These are phyloP conservation scores for Paramecium biaurelia DNA, from an alignment of 73 alveolate species.

Conservation along the genomic window DNA sequence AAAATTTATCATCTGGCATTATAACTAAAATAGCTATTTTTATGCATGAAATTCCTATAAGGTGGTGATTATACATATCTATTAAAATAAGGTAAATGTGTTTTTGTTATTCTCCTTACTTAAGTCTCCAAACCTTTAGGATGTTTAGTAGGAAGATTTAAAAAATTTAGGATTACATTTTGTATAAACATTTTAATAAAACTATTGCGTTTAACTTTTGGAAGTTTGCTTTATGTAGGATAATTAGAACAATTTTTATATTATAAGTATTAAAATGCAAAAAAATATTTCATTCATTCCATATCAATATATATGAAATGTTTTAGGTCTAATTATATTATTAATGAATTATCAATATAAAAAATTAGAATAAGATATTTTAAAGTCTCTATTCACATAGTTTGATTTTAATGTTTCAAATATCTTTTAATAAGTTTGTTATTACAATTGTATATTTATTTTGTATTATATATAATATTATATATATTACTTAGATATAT, in stretches of 20 bases:
- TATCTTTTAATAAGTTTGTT: too few species aligned
- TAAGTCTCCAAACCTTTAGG: background rate
- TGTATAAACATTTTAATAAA: background rate
- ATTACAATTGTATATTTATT: too few species aligned
- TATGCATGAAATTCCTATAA: constrained; percentile 91
- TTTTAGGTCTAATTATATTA: background rate
- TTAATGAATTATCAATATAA: background rate
- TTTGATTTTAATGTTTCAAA: background rate
- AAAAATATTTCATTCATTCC: background rate
- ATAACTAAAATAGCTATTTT: constrained; percentile 90
- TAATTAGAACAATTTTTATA: background rate
- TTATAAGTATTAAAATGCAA: background rate
- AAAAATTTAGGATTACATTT: background rate
- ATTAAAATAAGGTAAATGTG: background rate
- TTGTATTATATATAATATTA: too few species aligned
- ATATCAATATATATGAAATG: background rate
- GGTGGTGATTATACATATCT: constrained; percentile 84
- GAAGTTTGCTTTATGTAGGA: background rate
- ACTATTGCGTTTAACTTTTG: background rate
- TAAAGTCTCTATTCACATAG: background rate
- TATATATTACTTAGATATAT: too few species aligned
- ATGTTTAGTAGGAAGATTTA: background rate
- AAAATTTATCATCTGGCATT: constrained; percentile 72
- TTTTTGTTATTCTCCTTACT: background rate
- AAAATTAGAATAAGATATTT: too few species aligned